Base-by-base conservation (phyloP, 2,329 filamentous ascomycete genomes). In the Nannizzia gypsea region DNA sequence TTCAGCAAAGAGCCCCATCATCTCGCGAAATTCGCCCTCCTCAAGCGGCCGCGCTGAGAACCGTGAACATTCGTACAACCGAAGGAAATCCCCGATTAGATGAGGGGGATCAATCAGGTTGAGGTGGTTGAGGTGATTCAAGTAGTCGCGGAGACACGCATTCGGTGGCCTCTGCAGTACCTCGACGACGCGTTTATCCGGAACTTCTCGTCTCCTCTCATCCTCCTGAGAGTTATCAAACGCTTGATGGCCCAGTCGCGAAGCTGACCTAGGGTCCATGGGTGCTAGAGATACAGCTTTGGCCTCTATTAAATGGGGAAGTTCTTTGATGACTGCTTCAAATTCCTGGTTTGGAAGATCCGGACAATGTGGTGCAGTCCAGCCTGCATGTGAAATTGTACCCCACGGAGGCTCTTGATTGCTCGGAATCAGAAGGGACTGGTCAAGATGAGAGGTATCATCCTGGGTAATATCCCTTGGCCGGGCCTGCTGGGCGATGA, bases 231-330 rank as follows among this genome's bases (percentile, higher is more conserved):
- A 61, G 20, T 63, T 66, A 63, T 70, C 71, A 67, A 67, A 17
- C 75, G 76, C 36, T 36, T 38, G 54, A 28, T 52, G 48, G 15
- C 17, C 24, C 3, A 52, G 15, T 13, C 26, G 48, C 13, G 54
- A 24, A 8, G 38, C 17, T 67, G 69, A 67, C 2, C 74, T 71
- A 3, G 80, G 77, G 64, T 81, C 78, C 0, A 78, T 77, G 31
- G 86, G 89, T 0, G 88, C 89, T 40, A 96, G 81, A 0, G 89
- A 90, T n/a, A 96, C 83, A 0, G 90, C 92, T 71, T 92, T 92
- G 8, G 89, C 92, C 76, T 97, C 92, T 63, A 97, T 88, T 28
- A 97, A 80, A 69, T 95, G 87, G 1, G 91, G 89, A 24, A 99
- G 79, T 72, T 97, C 92, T 40, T 82, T 80, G 17, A 96, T 79